phyloP scores from a whole-genome alignment of 495 filamentous ascomycete genomes.

The Entonaema liquescens region DNA sequence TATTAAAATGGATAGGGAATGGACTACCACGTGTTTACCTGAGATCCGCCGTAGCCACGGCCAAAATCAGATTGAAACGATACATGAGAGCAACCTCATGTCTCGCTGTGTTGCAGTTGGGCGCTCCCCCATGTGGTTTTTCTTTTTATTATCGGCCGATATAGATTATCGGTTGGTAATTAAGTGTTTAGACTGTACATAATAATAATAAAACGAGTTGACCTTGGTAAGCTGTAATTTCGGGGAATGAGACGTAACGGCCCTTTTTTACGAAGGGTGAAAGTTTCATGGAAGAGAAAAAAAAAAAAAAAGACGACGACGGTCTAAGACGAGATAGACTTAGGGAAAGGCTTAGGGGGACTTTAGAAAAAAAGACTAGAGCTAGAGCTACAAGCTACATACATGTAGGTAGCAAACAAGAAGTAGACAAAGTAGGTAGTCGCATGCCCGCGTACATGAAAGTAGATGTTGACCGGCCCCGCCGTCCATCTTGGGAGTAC shows the following conservation, averaged over 20 bases:
- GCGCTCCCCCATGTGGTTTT: slow-evolving; percentile 32
- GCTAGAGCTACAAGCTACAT: neutral
- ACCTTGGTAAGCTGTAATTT: slow-evolving; percentile 42
- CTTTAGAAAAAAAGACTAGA: neutral
- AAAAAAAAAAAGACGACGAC: neutral
- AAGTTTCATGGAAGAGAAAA: neutral
- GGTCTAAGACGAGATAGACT: neutral
- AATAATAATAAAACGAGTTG: slow-evolving; percentile 27
- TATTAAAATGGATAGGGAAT: slow-evolving; percentile 41
- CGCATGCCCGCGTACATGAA: neutral
- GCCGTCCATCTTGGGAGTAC: slow-evolving; percentile 10
- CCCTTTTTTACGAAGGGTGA: slow-evolving; percentile 18
- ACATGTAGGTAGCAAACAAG: slow-evolving; percentile 30
- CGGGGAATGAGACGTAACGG: slow-evolving; percentile 30
- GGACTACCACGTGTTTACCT: slow-evolving; percentile 45
- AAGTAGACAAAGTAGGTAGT: neutral
- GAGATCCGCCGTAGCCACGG: slow-evolving; percentile 49
- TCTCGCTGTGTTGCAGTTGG: slow-evolving; percentile 31
- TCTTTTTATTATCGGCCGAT: slow-evolving; percentile 34
- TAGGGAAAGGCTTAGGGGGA: neutral
- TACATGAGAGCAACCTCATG: slow-evolving; percentile 32
- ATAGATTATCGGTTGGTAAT: slow-evolving; percentile 42
- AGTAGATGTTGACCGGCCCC: slow-evolving; percentile 23
- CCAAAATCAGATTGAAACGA: slow-evolving; percentile 46
- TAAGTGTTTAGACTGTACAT: slow-evolving; percentile 37